phyloP scores from a whole-genome alignment of 805 yeast genomes.

The Barnettozyma salicaria region DNA sequence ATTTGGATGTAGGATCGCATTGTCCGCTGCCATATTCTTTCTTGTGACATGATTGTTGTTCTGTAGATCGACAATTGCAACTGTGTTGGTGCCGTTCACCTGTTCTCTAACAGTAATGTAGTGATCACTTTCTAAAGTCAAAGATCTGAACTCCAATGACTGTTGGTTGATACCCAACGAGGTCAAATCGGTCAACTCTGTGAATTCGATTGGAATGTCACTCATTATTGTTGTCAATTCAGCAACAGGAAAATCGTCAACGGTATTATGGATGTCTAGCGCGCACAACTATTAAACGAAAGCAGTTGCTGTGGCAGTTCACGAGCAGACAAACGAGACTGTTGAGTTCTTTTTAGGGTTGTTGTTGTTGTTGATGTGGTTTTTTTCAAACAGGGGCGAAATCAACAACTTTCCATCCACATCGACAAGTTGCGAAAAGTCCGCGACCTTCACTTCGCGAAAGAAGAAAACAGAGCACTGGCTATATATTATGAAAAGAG shows the following conservation, averaged over 20 bases:
- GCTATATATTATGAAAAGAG: too few relatives aligned
- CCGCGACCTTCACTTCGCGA: constrained; percentile 1
- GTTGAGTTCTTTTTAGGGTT: background rate
- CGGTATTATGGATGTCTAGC: too few relatives aligned
- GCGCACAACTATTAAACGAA: background rate
- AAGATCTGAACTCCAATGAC: constrained; percentile 85
- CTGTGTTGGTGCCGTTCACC: constrained; percentile 65
- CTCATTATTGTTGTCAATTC: constrained; percentile 27
- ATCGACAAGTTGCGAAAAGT: too few relatives aligned
- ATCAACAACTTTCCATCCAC: background rate
- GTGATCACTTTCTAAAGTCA: constrained; percentile 89
- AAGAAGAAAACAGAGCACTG: too few relatives aligned
- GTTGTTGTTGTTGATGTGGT: background rate
- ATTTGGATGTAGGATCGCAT: constrained; percentile 93
- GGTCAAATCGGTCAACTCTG: constrained; percentile 88
- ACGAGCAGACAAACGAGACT: background rate
- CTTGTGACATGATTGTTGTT: constrained; percentile 75
- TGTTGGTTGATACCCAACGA: constrained; percentile 78
- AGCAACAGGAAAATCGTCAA: constrained; percentile 2
- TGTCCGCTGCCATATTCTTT: constrained; percentile 95
- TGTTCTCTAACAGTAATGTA: constrained; percentile 79
- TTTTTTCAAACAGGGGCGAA: constrained; percentile 1
- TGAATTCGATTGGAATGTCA: constrained; percentile 94
- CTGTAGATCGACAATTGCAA: constrained; percentile 83
- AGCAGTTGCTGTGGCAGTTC: constrained; percentile 2